Evolutionary conservation across 2,329 filamentous ascomycete genomes (phyloP).

Genomic region (Ceratocystiopsis minuta): DNA sequence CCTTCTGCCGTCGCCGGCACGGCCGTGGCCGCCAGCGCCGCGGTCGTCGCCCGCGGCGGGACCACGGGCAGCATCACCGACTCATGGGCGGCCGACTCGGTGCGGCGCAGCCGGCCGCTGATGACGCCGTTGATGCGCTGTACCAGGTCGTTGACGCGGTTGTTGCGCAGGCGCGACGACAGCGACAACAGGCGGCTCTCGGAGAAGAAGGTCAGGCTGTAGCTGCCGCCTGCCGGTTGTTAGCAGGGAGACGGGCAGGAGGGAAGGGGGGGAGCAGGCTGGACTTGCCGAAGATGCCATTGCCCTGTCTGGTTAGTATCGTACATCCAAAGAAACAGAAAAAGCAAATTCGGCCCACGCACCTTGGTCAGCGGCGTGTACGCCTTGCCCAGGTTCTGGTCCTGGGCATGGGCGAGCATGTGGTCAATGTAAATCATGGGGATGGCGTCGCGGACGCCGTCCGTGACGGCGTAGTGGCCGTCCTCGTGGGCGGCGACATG

Average conservation of each 20-base stretch:
- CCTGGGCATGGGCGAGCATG: conserved; percentile 10
- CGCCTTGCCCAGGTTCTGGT: neutral
- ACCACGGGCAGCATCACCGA: neutral
- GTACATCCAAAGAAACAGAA: no score
- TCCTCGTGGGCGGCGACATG: neutral
- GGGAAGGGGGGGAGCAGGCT: no score
- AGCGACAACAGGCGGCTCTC: conserved; percentile 16
- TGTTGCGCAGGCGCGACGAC: conserved; percentile 13
- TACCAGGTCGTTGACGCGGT: conserved; percentile 14
- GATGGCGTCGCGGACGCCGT: neutral
- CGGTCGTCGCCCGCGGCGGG: neutral
- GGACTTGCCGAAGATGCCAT: conserved; percentile 11
- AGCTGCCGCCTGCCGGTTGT: conserved; percentile 6
- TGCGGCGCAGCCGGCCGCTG: conserved; percentile 6
- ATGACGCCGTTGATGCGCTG: conserved; percentile 13
- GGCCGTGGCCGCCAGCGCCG: neutral
- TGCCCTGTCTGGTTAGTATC: conserved; percentile 10
- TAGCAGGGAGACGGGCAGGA: no score
- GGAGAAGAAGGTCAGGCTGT: conserved; percentile 14
- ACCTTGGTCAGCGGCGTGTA: no score
- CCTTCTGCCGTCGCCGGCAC: neutral
- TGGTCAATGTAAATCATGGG: conserved; percentile 14
- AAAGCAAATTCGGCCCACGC: no score
- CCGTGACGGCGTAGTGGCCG: neutral
- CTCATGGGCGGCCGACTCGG: neutral